Conservation (phyloP, 805 yeast species). For the Saturnispora zaruensis region DNA sequence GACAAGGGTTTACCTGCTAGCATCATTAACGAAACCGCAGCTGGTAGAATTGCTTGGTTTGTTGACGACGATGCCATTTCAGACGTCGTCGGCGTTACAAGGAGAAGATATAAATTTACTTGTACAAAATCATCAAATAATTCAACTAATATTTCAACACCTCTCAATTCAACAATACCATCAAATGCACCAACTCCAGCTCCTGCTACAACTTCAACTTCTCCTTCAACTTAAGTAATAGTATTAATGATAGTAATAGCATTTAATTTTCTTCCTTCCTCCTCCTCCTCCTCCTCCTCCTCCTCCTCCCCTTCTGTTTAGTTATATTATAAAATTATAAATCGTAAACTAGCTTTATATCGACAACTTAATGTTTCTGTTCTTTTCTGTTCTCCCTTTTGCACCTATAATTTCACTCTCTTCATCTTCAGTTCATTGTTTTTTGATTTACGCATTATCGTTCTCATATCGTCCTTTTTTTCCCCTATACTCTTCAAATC, state of each 20-base stretch:
- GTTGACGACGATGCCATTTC: constrained; percentile 88
- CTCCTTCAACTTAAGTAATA: not conserved
- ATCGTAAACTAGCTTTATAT: not conserved
- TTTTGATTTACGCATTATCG: not conserved
- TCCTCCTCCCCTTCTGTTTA: not conserved
- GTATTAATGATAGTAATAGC: not conserved
- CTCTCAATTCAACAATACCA: not conserved
- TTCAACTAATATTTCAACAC: not conserved
- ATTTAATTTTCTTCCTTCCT: not conserved
- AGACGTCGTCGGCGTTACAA: constrained; percentile 61
- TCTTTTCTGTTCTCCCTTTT: not conserved
- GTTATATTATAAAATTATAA: not conserved
- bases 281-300: not conserved
- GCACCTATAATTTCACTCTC: not conserved
- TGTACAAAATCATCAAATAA: not conserved
- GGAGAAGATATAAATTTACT: constrained; percentile 56
- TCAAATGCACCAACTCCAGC: not conserved
- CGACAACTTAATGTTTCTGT: not conserved
- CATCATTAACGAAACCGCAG: constrained; percentile 92
- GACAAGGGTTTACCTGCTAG: constrained; percentile 93
- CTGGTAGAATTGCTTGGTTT: constrained; percentile 94
- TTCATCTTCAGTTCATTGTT: not conserved
- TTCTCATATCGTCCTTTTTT: not conserved
- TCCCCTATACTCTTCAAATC: not conserved
- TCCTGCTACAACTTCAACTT: not conserved